Percentiles rank a stretch among this genome's conserved stretches.
phyloP scores from a whole-genome alignment of 1,139 yeast species.

The Diutina catenulata region DNA sequence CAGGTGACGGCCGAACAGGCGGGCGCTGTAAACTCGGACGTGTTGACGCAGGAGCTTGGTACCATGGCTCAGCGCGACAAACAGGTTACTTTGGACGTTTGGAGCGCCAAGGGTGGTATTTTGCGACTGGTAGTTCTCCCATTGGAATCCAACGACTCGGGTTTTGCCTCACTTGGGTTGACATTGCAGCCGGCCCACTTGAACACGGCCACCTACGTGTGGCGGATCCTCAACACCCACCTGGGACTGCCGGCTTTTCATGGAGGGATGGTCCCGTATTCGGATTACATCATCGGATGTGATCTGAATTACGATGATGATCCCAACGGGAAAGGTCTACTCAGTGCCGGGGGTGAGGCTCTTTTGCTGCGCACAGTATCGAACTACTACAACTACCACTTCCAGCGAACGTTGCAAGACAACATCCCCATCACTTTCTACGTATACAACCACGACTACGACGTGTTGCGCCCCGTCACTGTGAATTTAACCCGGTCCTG shows the following conservation, averaged over 20 bases:
- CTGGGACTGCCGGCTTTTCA: constrained; percentile 75
- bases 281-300: constrained; percentile 86
- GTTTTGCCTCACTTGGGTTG: constrained; percentile 35
- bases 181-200: constrained; percentile 70
- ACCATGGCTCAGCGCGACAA: constrained; percentile 17
- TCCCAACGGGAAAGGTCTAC: constrained; percentile 46
- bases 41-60: constrained; percentile 23
- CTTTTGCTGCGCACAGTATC: constrained; percentile 55
- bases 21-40: constrained; percentile 23
- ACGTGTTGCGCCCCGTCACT: constrained; percentile 76
- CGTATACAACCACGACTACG: constrained; percentile 83
- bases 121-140: constrained; percentile 40
- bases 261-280: constrained; percentile 74
- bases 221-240: constrained; percentile 73
- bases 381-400: constrained; percentile 43
- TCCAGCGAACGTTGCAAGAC: constrained; percentile 23
- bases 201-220: constrained; percentile 67
- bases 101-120: constrained; percentile 86
- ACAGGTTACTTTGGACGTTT: constrained; percentile 50
- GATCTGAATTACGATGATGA: constrained; percentile 40
- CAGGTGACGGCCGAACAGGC: constrained; percentile 26
- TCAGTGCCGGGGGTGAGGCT: constrained; percentile 81
- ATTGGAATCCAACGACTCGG: constrained; percentile 16
- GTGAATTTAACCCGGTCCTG: constrained; percentile 39
- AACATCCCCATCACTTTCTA: constrained; percentile 41